Conservation (phyloP, 2,329 filamentous ascomycete species). For the Fusarium napiforme region DNA sequence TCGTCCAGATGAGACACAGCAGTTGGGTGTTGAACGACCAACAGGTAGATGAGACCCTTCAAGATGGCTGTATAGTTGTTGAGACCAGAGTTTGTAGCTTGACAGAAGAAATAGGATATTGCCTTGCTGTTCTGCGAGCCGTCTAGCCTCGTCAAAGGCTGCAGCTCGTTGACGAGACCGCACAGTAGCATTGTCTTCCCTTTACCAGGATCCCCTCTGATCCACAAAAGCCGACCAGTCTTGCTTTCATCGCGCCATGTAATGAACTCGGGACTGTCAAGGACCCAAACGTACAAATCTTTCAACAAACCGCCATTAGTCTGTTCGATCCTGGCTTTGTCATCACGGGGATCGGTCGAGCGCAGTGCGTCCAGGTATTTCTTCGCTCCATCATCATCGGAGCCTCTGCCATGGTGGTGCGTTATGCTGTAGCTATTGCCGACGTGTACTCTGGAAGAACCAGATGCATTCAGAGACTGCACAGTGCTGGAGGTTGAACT, state of each 20-base stretch:
- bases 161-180: conserved; percentile 41
- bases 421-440: background rate
- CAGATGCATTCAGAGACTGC: background rate
- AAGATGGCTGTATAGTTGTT: conserved; percentile 55
- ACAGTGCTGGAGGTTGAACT: fast-evolving
- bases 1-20: conserved; percentile 49
- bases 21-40: conserved; percentile 48
- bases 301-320: background rate
- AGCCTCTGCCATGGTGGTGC: fast-evolving
- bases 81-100: conserved; percentile 44
- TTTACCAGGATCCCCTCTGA: conserved; percentile 51
- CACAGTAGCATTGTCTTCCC: conserved; percentile 52
- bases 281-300: background rate
- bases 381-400: fast-evolving
- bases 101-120: conserved; percentile 53
- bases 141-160: fast-evolving
- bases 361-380: background rate
- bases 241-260: fast-evolving
- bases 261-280: fast-evolving
- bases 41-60: conserved; percentile 55
- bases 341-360: fast-evolving
- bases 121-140: fast-evolving
- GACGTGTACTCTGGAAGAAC: background rate
- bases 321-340: background rate
- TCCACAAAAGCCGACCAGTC: conserved; percentile 37